phyloP scores from a whole-genome alignment of 2,329 filamentous ascomycete genomes.

The Neofusicoccum cordaticola region DNA sequence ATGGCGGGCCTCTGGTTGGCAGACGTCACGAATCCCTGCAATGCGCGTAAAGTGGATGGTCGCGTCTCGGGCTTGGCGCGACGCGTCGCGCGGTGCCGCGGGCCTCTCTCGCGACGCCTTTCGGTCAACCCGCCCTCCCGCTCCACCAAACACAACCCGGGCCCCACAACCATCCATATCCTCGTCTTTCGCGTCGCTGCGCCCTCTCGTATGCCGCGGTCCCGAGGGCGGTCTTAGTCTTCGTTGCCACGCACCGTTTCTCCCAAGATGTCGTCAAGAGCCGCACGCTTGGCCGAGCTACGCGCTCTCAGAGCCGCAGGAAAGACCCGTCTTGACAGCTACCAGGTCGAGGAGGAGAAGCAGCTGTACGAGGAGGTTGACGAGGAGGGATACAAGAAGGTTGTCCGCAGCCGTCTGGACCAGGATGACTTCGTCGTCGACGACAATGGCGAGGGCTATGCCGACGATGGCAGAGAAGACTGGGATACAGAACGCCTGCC shows the following conservation, averaged over 20 bases:
- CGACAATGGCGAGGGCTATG: conserved; percentile 95
- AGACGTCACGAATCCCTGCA: background rate
- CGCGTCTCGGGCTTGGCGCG: background rate
- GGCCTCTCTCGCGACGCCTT: background rate
- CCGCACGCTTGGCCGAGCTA: conserved; percentile 63
- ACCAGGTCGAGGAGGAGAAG: conserved; percentile 79
- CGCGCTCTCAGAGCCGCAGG: conserved; percentile 80
- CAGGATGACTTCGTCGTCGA: conserved; percentile 98
- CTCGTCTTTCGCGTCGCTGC: background rate
- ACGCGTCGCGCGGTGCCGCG: conserved; percentile 2
- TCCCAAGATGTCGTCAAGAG: conserved; percentile 29
- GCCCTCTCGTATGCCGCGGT: background rate
- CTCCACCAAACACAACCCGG: background rate
- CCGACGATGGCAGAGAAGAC: conserved; percentile 85
- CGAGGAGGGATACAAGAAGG: conserved; percentile 90
- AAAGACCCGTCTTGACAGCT: conserved; percentile 85
- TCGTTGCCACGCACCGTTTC: background rate
- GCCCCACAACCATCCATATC: background rate
- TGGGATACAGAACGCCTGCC: conserved; percentile 61
- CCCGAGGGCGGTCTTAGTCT: background rate
- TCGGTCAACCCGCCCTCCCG: background rate
- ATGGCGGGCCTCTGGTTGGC: conserved; percentile 1
- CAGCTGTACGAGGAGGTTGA: conserved; percentile 94
- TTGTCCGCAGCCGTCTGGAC: conserved; percentile 83
- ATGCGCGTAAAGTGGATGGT: background rate